phyloP scores from a whole-genome alignment of 345 rosid species.

The Hibiscus syriacus region DNA sequence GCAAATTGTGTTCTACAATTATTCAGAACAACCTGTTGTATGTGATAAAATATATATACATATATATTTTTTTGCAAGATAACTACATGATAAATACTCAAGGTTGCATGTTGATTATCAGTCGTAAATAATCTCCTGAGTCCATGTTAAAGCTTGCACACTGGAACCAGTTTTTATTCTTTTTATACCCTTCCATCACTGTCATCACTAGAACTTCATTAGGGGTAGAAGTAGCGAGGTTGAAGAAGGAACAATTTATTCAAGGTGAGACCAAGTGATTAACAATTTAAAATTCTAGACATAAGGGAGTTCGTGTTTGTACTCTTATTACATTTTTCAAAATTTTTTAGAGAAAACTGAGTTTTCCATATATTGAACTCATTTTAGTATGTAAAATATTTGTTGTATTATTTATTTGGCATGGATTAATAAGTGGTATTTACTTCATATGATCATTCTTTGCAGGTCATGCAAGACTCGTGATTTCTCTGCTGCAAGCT shows the following conservation, averaged over 20 bases:
- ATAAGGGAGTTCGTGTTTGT: neutral
- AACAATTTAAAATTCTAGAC: neutral
- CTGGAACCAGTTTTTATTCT: neutral
- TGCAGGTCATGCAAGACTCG: slow-evolving; percentile 54
- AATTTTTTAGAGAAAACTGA: neutral
- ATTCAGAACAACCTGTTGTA: neutral
- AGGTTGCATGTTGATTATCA: neutral
- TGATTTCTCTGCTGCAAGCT: slow-evolving; percentile 73
- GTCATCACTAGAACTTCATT: neutral
- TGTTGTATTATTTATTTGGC: neutral
- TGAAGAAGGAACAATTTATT: neutral
- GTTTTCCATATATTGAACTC: neutral
- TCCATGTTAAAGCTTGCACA: neutral
- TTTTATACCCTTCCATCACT: neutral
- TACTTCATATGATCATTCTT: slow-evolving; percentile 9
- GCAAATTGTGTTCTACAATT: neutral
- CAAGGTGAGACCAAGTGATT: neutral
- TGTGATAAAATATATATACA: neutral
- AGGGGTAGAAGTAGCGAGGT: neutral
- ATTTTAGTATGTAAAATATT: neutral
- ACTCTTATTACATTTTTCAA: neutral
- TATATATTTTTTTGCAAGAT: neutral
- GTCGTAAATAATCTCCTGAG: neutral
- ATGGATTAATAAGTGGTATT: neutral
- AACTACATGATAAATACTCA: neutral